These are phyloP conservation scores for Neobulgaria alba DNA, from an alignment of 2,329 filamentous ascomycete species.

Conservation along the genomic window DNA sequence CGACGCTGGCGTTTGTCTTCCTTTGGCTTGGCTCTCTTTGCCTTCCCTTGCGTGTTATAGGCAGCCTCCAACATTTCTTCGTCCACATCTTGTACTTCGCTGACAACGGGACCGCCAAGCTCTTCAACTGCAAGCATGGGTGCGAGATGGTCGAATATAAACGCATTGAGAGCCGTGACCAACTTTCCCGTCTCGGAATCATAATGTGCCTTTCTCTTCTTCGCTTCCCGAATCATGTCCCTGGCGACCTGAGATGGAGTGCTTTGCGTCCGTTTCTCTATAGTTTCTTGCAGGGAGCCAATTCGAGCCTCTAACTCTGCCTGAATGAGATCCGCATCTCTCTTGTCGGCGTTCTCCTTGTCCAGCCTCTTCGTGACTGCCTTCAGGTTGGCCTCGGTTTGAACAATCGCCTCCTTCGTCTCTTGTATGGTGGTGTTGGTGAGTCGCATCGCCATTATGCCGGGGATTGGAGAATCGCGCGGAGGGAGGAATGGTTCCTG, in stretches of 20 bases:
- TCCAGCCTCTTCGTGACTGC: constrained; percentile 40
- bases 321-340: constrained; percentile 48
- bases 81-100: constrained; percentile 60
- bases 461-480: constrained; percentile 59
- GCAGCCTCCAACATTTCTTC: constrained; percentile 49
- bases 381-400: constrained; percentile 36
- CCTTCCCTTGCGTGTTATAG: constrained; percentile 51
- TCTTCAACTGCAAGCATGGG: constrained; percentile 76
- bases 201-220: constrained; percentile 49
- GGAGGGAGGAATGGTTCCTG: constrained; percentile 58
- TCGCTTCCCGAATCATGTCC: constrained; percentile 54
- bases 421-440: constrained; percentile 57
- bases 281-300: constrained; percentile 45
- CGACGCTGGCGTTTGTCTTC: constrained; percentile 47
- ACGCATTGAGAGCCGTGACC: constrained; percentile 55
- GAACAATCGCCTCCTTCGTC: constrained; percentile 49
- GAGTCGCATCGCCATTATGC: constrained; percentile 61
- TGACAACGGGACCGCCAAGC: constrained; percentile 73
- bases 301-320: constrained; percentile 49
- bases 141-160: constrained; percentile 63
- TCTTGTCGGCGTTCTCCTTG: constrained; percentile 40
- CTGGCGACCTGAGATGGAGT: constrained; percentile 52
- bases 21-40: constrained; percentile 40
- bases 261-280: constrained; percentile 48
- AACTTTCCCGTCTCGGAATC: constrained; percentile 52